Conservation (phyloP, 2,329 filamentous ascomycete species). For the Huntiella moniliformis region DNA sequence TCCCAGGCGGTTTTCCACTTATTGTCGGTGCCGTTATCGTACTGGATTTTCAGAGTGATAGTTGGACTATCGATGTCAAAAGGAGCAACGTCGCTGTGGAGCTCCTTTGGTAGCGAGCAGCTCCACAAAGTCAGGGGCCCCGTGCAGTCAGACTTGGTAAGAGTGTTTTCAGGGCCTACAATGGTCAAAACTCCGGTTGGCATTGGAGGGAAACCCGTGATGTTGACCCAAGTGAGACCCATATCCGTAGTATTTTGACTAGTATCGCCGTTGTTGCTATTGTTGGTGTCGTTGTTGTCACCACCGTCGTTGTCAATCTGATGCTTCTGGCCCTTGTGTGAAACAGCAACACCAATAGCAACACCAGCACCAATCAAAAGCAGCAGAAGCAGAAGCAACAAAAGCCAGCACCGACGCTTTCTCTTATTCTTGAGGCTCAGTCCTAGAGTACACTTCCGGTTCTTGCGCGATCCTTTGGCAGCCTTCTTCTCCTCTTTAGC, state of each 20-base stretch:
- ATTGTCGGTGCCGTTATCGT: slow-evolving; percentile 39
- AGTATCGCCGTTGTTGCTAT: too few relatives aligned
- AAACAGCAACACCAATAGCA: slow-evolving; percentile 14
- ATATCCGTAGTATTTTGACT: slow-evolving; percentile 12
- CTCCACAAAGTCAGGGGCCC: slow-evolving; percentile 63
- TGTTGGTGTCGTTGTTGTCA: too few relatives aligned
- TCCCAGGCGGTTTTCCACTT: slow-evolving; percentile 21
- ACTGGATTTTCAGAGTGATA: slow-evolving; percentile 62
- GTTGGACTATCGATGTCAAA: slow-evolving; percentile 53
- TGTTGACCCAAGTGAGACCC: slow-evolving; percentile 53
- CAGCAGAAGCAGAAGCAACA: background rate
- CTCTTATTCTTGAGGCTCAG: slow-evolving; percentile 18
- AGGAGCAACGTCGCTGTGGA: slow-evolving; percentile 44
- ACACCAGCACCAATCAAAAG: background rate
- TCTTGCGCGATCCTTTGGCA: slow-evolving; percentile 44
- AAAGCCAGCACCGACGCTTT: background rate
- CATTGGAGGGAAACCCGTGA: slow-evolving; percentile 73
- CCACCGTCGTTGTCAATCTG: background rate
- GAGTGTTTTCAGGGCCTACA: slow-evolving; percentile 48
- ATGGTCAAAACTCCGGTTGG: slow-evolving; percentile 69
- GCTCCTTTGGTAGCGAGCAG: slow-evolving; percentile 63
- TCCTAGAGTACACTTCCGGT: slow-evolving; percentile 39
- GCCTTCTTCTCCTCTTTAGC: slow-evolving; percentile 46
- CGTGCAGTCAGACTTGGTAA: slow-evolving; percentile 50
- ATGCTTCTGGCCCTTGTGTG: slow-evolving; percentile 21